Evolutionary conservation across 345 rosid genomes (phyloP).

Genomic region (Populus ilicifolia): DNA sequence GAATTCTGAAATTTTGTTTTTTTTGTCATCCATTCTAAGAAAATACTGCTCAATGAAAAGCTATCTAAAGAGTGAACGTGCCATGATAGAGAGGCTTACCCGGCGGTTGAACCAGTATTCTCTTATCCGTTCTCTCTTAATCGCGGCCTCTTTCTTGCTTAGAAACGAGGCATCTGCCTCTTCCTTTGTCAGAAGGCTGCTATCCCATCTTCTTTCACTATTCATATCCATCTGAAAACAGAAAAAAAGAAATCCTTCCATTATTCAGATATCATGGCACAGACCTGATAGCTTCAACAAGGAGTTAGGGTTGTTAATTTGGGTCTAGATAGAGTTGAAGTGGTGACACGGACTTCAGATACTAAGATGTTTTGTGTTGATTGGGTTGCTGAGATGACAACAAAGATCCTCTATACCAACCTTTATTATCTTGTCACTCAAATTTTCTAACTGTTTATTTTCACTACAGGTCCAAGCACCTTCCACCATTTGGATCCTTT

Average conservation of each 20-base stretch:
- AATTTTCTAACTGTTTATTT: slow-evolving; percentile 36
- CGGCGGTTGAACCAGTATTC: slow-evolving; percentile 64
- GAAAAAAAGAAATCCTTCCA: not conserved
- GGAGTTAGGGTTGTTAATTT: too few species aligned
- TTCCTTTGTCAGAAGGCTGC: slow-evolving; percentile 74
- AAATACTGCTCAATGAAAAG: not conserved
- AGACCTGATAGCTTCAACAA: too few species aligned
- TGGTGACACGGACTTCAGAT: too few species aligned
- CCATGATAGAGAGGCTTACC: slow-evolving; percentile 32
- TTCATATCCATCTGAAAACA: slow-evolving; percentile 56
- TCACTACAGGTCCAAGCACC: slow-evolving; percentile 37
- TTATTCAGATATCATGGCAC: too few species aligned
- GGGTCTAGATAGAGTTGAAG: too few species aligned
- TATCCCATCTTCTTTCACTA: slow-evolving; percentile 75
- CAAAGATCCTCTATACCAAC: slow-evolving; percentile 16
- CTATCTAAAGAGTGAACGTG: not conserved
- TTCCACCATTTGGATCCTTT: slow-evolving; percentile 43
- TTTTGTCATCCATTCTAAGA: not conserved
- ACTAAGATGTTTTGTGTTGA: too few species aligned
- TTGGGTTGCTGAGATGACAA: not conserved
- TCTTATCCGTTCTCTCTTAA: slow-evolving; percentile 60
- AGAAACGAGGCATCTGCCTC: slow-evolving; percentile 54
- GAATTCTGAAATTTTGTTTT: slow-evolving; percentile 51
- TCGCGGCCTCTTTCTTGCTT: slow-evolving; percentile 69
- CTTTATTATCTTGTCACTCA: slow-evolving; percentile 55